phyloP scores from a whole-genome alignment of 2,329 filamentous ascomycete genomes.

The Stylonectria norvegica region DNA sequence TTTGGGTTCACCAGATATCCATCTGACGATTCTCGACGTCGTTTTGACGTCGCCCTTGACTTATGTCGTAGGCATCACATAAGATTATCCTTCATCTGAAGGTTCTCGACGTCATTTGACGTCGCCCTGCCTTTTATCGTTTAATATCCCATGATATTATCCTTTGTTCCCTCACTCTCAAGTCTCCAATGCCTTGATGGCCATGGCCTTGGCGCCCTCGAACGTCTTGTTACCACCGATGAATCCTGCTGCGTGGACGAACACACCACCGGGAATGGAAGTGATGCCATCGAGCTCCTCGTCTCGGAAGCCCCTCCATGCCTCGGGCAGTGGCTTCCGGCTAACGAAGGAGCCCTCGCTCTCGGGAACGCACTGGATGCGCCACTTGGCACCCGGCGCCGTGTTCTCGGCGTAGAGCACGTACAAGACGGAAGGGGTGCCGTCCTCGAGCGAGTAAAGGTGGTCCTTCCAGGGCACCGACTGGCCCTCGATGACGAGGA shows the following conservation, averaged over 20 bases:
- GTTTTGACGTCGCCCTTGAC: too few relatives aligned
- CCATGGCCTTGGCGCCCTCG: conserved; percentile 84
- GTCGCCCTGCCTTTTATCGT: too few relatives aligned
- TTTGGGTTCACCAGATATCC: not conserved
- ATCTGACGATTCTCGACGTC: too few relatives aligned
- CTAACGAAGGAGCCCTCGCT: conserved; percentile 85
- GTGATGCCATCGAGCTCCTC: conserved; percentile 72
- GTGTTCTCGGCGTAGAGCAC: conserved; percentile 87
- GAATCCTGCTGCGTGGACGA: conserved; percentile 92
- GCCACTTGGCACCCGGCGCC: conserved; percentile 76
- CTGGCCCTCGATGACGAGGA: conserved; percentile 74
- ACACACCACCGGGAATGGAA: conserved; percentile 73
- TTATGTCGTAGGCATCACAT: too few relatives aligned
- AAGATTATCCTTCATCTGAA: too few relatives aligned
- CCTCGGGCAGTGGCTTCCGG: conserved; percentile 83
- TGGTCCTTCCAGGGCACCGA: conserved; percentile 96
- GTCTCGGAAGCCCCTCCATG: conserved; percentile 89
- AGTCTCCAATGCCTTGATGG: conserved; percentile 31
- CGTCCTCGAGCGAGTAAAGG: conserved; percentile 77
- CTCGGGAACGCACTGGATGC: conserved; percentile 87
- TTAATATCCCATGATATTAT: too few relatives aligned
- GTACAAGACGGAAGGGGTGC: conserved; percentile 65
- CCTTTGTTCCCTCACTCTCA: conserved; percentile 1
- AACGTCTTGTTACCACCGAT: conserved; percentile 94
- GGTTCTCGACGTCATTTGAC: too few relatives aligned